A percentile compares a stretch with the other conserved stretches of the same genome.
Conservation (phyloP, 2,329 filamentous ascomycete genomes). For the Xylogone sp. region DNA sequence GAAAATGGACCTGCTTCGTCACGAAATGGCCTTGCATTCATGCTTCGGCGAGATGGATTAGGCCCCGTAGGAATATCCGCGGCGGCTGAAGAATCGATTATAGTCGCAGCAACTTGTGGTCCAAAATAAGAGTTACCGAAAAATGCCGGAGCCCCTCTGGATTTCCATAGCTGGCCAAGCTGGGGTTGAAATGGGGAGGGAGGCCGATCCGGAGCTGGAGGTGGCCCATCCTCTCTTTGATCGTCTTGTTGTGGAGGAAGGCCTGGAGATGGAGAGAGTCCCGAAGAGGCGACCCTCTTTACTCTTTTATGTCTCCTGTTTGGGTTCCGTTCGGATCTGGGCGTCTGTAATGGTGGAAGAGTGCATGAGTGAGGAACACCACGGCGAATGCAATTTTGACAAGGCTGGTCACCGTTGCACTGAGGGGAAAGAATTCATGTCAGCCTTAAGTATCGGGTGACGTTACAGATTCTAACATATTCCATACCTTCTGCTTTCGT, state of each 20-base stretch:
- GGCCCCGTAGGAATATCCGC: conserved; percentile 19
- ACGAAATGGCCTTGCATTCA: conserved; percentile 23
- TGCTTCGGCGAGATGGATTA: conserved; percentile 11
- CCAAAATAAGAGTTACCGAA: conserved; percentile 31
- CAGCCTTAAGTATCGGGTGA: not conserved
- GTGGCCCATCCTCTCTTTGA: not conserved
- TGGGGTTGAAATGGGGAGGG: not conserved
- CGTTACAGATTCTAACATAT: not conserved
- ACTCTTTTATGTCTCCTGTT: not conserved
- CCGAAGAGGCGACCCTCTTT: not conserved
- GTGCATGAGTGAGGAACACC: not conserved
- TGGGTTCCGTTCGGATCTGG: not conserved
- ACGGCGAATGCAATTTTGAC: not conserved
- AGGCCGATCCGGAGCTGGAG: not conserved
- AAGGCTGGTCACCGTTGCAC: not conserved
- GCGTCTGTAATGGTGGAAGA: not conserved
- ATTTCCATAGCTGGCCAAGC: conserved; percentile 27
- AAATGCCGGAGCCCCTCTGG: conserved; percentile 27
- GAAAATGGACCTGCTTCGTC: conserved; percentile 28
- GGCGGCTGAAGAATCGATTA: conserved; percentile 25
- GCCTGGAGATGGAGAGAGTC: not conserved
- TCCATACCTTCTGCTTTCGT: not conserved
- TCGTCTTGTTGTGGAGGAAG: not conserved
- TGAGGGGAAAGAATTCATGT: not conserved
- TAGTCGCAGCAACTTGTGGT: conserved; percentile 28